Evolutionary conservation across 2,329 filamentous ascomycete genomes (phyloP).

Genomic region (Drechslerella dactyloides): DNA sequence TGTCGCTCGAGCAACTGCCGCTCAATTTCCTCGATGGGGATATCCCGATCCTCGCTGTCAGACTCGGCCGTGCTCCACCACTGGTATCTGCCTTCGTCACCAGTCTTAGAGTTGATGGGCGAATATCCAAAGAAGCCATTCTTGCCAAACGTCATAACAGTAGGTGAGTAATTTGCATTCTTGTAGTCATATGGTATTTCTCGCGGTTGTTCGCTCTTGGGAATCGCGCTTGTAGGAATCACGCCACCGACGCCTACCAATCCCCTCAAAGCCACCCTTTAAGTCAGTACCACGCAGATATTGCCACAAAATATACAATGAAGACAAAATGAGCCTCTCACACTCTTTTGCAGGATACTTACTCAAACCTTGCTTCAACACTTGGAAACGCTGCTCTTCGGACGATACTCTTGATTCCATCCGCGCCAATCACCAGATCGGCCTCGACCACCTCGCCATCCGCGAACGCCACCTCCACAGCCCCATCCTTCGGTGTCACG

Average conservation of each 20-base stretch:
- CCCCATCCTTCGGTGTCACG: conserved; percentile 24
- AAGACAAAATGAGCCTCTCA: not conserved
- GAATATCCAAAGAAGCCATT: conserved; percentile 49
- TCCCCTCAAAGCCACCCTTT: conserved; percentile 6
- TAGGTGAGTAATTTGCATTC: conserved; percentile 36
- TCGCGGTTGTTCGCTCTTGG: conserved; percentile 32
- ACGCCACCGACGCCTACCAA: conserved; percentile 39
- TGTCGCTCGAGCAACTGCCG: conserved; percentile 33
- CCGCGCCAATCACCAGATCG: conserved; percentile 45
- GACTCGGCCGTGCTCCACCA: conserved; percentile 50
- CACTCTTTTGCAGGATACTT: not conserved
- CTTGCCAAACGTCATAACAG: conserved; percentile 43
- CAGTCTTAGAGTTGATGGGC: conserved; percentile 30
- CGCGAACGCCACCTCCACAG: conserved; percentile 29
- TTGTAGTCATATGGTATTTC: conserved; percentile 47
- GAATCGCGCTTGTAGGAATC: conserved; percentile 31
- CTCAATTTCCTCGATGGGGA: conserved; percentile 43
- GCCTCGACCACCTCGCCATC: conserved; percentile 33
- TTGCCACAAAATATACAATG: not conserved
- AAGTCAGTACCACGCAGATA: not conserved
- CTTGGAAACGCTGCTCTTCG: conserved; percentile 33
- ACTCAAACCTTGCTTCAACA: conserved; percentile 42
- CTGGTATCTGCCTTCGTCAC: conserved; percentile 38
- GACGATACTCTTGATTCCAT: conserved; percentile 47
- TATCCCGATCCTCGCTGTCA: conserved; percentile 24